These are phyloP conservation scores for Papilionanthe hybrid DNA, from an alignment of 116 monocot species.

Conservation along the genomic window DNA sequence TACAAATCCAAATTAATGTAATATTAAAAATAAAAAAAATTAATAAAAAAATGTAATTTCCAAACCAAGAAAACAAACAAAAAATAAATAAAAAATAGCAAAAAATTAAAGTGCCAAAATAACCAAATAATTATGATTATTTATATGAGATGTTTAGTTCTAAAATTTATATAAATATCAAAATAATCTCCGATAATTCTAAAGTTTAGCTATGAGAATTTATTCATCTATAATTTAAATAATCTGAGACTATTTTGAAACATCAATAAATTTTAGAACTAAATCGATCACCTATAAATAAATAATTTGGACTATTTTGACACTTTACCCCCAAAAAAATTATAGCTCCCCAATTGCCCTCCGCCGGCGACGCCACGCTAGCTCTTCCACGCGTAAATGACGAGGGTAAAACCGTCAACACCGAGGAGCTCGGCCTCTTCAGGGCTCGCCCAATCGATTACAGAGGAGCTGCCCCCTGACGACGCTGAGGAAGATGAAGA, in stretches of 20 bases:
- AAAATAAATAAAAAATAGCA: neutral
- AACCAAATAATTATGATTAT: too few relatives aligned
- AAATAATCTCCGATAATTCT: too few relatives aligned
- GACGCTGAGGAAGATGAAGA: conserved; percentile 59
- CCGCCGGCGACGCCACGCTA: conserved; percentile 7
- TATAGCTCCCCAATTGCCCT: neutral
- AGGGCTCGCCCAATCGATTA: conserved; percentile 82
- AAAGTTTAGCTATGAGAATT: too few relatives aligned
- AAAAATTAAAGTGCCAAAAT: neutral
- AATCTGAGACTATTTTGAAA: too few relatives aligned
- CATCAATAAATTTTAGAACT: too few relatives aligned
- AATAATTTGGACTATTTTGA: too few relatives aligned
- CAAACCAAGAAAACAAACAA: neutral
- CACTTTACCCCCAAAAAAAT: neutral
- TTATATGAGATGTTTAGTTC: too few relatives aligned
- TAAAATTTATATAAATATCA: too few relatives aligned
- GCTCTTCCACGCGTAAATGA: conserved; percentile 60
- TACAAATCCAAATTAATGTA: neutral
- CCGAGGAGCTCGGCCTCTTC: conserved; percentile 64
- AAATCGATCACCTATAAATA: too few relatives aligned
- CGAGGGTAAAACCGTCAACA: conserved; percentile 51
- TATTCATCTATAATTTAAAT: too few relatives aligned
- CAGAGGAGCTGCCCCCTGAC: conserved; percentile 52
- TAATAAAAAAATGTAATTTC: neutral
- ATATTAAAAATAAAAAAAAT: neutral